phyloP scores from a whole-genome alignment of 768 basidiomycete genomes.

The Coprinellus micaceus region DNA sequence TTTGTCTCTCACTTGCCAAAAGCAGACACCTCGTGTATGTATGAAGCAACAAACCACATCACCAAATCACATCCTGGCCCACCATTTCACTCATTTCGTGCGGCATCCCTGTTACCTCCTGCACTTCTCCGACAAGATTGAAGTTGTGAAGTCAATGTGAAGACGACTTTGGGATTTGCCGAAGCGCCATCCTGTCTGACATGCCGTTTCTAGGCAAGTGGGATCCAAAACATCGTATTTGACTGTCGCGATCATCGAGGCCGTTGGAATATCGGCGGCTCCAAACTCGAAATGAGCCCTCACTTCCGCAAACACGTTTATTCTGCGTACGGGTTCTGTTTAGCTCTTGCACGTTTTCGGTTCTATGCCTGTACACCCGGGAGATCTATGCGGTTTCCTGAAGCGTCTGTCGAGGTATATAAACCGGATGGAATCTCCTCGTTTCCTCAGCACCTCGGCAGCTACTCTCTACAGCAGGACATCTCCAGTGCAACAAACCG shows the following conservation, averaged over 20 bases:
- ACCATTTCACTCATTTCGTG: conserved; percentile 24
- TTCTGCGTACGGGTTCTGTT: conserved; percentile 50
- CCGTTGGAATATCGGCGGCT: conserved; percentile 56
- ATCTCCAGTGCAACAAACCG: conserved; percentile 3
- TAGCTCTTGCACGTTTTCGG: conserved; percentile 73
- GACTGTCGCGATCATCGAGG: conserved; percentile 70
- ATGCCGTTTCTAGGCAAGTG: conserved; percentile 17
- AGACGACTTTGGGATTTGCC: conserved; percentile 23
- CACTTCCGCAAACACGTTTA: conserved; percentile 67
- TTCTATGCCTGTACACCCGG: conserved; percentile 57
- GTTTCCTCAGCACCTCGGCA: conserved; percentile 22
- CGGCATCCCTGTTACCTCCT: conserved; percentile 19
- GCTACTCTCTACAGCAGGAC: conserved; percentile 12
- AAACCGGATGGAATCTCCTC: conserved; percentile 36
- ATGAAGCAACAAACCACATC: conserved; percentile 25
- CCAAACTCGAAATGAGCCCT: conserved; percentile 57
- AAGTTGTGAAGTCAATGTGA: conserved; percentile 15
- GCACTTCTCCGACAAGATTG: conserved; percentile 20
- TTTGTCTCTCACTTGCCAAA: conserved; percentile 56
- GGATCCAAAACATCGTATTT: conserved; percentile 13
- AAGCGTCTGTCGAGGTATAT: conserved; percentile 51
- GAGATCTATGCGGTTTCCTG: conserved; percentile 30
- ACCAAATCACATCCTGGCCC: conserved; percentile 23
- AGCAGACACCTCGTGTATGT: conserved; percentile 39
- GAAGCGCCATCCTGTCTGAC: conserved; percentile 24